Evolutionary conservation across 768 basidiomycete genomes (phyloP).

Genomic region (Russula earlei): DNA sequence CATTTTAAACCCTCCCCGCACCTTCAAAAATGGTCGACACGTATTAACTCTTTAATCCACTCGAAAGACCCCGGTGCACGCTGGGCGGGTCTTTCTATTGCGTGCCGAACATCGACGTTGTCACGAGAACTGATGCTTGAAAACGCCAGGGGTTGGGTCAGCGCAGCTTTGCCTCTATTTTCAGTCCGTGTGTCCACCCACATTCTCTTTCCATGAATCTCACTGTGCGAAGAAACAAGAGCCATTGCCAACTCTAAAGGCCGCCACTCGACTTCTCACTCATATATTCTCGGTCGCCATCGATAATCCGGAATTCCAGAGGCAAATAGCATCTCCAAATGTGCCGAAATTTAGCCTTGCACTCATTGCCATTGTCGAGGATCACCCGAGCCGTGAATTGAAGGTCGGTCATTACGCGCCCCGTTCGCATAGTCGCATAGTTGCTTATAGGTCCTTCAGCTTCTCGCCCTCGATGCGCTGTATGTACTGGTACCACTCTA

Average conservation of each 20-base stretch:
- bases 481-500: slow-evolving; percentile 51
- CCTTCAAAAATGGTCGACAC: slow-evolving; percentile 64
- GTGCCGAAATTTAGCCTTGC: slow-evolving; percentile 60
- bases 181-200: slow-evolving; percentile 45
- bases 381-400: slow-evolving; percentile 39
- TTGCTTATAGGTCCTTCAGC: slow-evolving; percentile 27
- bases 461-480: slow-evolving; percentile 39
- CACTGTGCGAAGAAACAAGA: slow-evolving; percentile 53
- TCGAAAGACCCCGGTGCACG: slow-evolving; percentile 68
- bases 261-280: slow-evolving; percentile 53
- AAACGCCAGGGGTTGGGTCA: slow-evolving; percentile 64
- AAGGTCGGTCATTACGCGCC: slow-evolving; percentile 34
- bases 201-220: slow-evolving; percentile 23
- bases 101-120: slow-evolving; percentile 50
- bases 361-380: slow-evolving; percentile 48
- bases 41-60: slow-evolving; percentile 64
- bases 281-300: slow-evolving; percentile 50
- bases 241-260: slow-evolving; percentile 47
- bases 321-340: slow-evolving; percentile 65
- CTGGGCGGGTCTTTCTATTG: slow-evolving; percentile 75
- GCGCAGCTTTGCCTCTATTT: slow-evolving; percentile 51
- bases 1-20: slow-evolving; percentile 54
- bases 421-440: neutral
- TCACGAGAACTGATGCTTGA: slow-evolving; percentile 59
- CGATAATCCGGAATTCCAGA: slow-evolving; percentile 69